Percentiles rank a stretch among this genome's conserved stretches.
Evolutionary conservation across 805 yeast species (phyloP).

Genomic region (Pichia insulana): DNA sequence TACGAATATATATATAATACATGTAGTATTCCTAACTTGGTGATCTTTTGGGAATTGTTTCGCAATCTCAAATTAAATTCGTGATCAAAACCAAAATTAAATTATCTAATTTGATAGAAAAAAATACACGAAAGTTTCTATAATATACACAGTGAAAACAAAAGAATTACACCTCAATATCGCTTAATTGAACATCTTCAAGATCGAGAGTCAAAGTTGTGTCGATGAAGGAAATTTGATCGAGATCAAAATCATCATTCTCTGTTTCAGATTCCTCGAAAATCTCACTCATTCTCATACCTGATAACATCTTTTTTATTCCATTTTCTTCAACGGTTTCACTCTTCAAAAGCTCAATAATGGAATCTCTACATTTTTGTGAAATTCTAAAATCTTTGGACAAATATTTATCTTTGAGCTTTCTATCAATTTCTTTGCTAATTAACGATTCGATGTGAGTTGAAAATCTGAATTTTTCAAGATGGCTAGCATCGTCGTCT

Average conservation of each 20-base stretch:
- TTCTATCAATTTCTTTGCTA: neutral
- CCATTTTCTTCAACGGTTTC: neutral
- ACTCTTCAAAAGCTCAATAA: neutral
- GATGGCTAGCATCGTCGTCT: neutral
- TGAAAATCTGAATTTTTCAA: neutral
- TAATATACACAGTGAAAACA: neutral
- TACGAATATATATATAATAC: too few relatives aligned
- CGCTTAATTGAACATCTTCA: neutral
- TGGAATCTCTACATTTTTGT: conserved; percentile 2
- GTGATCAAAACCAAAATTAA: too few relatives aligned
- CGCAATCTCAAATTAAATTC: too few relatives aligned
- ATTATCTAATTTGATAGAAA: too few relatives aligned
- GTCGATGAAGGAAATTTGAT: neutral
- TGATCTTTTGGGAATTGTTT: too few relatives aligned
- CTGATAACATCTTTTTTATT: neutral
- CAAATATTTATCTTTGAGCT: neutral
- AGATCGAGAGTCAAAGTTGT: neutral
- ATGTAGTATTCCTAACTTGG: too few relatives aligned
- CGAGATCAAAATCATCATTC: neutral
- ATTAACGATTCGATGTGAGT: neutral
- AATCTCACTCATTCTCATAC: conserved; percentile 6
- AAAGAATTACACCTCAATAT: neutral
- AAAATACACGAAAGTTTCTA: too few relatives aligned
- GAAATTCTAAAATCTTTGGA: neutral
- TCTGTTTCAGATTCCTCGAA: conserved; percentile 3